A percentile compares a stretch with the other conserved stretches of the same genome.
These are phyloP conservation scores for Orychophragmus violaceus DNA, from an alignment of 345 rosid species.

Conservation along the genomic window DNA sequence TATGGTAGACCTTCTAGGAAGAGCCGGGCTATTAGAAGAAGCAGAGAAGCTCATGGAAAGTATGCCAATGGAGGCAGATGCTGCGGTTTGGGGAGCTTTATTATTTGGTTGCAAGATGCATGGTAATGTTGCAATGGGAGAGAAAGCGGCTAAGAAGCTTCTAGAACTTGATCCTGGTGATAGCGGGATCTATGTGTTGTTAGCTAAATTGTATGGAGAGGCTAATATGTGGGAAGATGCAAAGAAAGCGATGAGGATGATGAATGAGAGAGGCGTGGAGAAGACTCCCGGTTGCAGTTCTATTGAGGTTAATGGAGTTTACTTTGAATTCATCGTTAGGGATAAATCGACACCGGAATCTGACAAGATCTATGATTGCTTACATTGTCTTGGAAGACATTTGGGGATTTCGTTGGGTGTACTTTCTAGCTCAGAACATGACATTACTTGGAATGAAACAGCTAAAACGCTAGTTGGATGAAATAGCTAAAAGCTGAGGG, in stretches of 20 bases:
- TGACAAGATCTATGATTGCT: slow-evolving; percentile 47
- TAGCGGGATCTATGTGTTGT: slow-evolving; percentile 72
- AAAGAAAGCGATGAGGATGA: slow-evolving; percentile 50
- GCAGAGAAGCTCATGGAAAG: slow-evolving; percentile 55
- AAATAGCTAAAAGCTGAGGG: background rate
- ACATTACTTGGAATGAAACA: background rate
- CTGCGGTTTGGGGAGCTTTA: slow-evolving; percentile 72
- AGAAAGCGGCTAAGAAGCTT: slow-evolving; percentile 69
- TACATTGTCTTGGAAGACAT: slow-evolving; percentile 43
- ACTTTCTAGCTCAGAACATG: background rate
- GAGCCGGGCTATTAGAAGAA: slow-evolving; percentile 76
- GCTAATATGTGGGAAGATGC: slow-evolving; percentile 75
- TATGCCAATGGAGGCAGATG: slow-evolving; percentile 75
- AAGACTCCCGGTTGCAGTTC: slow-evolving; percentile 81
- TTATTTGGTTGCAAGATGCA: slow-evolving; percentile 72
- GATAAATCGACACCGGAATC: slow-evolving; percentile 54
- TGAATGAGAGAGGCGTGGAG: slow-evolving; percentile 65
- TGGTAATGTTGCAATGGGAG: slow-evolving; percentile 53
- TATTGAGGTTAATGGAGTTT: slow-evolving; percentile 57
- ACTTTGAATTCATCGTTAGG: slow-evolving; percentile 60
- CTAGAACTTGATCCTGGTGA: slow-evolving; percentile 68
- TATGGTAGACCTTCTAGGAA: slow-evolving; percentile 82
- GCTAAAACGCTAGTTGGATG: background rate
- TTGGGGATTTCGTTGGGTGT: slow-evolving; percentile 19
- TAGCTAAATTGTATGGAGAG: slow-evolving; percentile 65